These are phyloP conservation scores for Diphasiastrum complanatum DNA, from an alignment of 83 land plant genomes.

Conservation along the genomic window DNA sequence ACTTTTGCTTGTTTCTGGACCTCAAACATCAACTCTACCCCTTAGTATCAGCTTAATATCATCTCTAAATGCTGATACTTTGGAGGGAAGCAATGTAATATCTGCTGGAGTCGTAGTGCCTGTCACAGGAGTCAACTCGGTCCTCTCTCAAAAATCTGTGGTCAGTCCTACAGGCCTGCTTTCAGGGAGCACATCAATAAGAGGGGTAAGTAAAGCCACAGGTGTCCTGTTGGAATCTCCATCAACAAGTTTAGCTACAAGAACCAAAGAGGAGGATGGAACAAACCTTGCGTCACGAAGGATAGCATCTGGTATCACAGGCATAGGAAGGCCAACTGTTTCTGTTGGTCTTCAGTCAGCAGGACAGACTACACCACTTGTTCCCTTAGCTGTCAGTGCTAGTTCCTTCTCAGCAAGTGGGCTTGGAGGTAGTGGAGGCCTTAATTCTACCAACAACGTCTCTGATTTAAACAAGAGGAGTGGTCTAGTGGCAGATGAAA, in stretches of 20 bases:
- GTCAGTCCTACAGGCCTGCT: background rate
- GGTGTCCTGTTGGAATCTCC: constrained; percentile 44
- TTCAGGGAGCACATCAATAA: background rate
- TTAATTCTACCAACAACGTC: background rate
- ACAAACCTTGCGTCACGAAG: constrained; percentile 44
- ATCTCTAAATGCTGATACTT: no score
- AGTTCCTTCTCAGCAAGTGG: constrained; percentile 19
- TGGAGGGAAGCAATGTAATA: no score
- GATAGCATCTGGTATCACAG: constrained; percentile 40
- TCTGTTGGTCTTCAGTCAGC: constrained; percentile 22
- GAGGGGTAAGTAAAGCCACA: constrained; percentile 5
- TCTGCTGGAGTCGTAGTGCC: no score
- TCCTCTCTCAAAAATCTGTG: background rate
- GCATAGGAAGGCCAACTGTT: constrained; percentile 35
- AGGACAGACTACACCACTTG: constrained; percentile 32
- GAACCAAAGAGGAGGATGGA: constrained; percentile 59
- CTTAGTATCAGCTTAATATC: no score
- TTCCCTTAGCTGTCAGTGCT: constrained; percentile 29
- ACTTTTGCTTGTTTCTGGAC: no score
- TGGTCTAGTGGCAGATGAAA: constrained; percentile 58
- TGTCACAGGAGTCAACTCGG: background rate
- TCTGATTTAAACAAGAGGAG: constrained; percentile 59
- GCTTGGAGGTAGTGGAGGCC: background rate
- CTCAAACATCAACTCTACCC: no score
- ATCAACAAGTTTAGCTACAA: constrained; percentile 28